Base-by-base conservation (phyloP, 371 early-diverging fungal genomes). In the Mortierella sp. region DNA sequence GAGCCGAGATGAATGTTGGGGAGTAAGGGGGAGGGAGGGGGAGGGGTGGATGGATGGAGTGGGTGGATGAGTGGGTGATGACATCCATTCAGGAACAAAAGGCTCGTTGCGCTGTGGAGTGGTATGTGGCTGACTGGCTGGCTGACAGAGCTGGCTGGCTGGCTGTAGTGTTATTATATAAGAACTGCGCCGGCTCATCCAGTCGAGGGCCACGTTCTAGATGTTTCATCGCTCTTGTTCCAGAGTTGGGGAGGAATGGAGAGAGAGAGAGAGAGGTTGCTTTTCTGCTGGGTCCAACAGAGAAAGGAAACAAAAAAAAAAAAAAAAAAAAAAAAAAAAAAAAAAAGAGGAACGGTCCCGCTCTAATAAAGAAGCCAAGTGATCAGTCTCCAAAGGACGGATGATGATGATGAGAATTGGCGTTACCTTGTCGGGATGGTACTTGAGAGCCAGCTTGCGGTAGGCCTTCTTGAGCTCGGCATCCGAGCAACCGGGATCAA, bases 391-490 rank as follows among this genome's bases (percentile, higher is more conserved):
- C 3, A 37, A 9, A 37, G 3, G 37, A 37, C 9, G 5, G 9
- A 56, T 67, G 26, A 76, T 70, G 60, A 66, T 67, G 55, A 70
- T 76, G 53, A 37, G 9, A 68, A 76, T 62, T 60, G 64, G 47
- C 12, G 29, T 51, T 74, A 69, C 72, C 86, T 93, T 96, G 83
- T 98, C 98, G 60, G 95, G 99, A 84, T 99, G 99, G 83, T 93
- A 98, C 86, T 96, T 97, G 84, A 96, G 90, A 6, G 99, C 99
- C 73, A 98, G 84, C 85, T 96, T 97, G 72, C 96, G 90, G 88
- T 96, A 98, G 29, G 99, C 96, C 86, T 92, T 95, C 83, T 92
- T 94, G 75, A 98, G 92, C 70, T 97, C 96, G 70, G 85, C 68
- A 47, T 97, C 98, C 55, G 89, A 83, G 63, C 97, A 97, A 21